Percentiles rank a stretch among this genome's conserved stretches.
Evolutionary conservation across 345 rosid genomes (phyloP).

Genomic region (Viola odorata): DNA sequence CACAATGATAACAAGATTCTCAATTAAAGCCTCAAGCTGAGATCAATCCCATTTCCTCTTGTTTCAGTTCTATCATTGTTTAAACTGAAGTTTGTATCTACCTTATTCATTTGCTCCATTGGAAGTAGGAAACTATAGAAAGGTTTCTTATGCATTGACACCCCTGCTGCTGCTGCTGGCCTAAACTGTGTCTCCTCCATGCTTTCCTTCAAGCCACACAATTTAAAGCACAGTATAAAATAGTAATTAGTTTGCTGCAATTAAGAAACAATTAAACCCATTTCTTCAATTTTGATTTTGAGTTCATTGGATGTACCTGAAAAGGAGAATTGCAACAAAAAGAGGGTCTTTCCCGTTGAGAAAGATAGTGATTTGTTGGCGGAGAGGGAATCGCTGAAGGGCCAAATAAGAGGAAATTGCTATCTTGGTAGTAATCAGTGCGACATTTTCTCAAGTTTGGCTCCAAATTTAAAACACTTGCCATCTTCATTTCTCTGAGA

Average conservation of each 20-base stretch:
- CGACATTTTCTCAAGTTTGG: slow-evolving; percentile 17
- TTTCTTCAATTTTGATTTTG: too few species aligned
- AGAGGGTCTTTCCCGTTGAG: slow-evolving; percentile 23
- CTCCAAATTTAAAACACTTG: slow-evolving; percentile 14
- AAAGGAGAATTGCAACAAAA: background rate
- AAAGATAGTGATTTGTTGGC: slow-evolving; percentile 3
- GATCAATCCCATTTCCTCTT: slow-evolving; percentile 46
- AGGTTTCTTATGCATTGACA: slow-evolving; percentile 21
- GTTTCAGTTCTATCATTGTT: slow-evolving; percentile 30
- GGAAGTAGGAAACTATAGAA: slow-evolving; percentile 38
- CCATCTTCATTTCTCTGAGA: slow-evolving; percentile 31
- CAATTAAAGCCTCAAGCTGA: slow-evolving; percentile 42
- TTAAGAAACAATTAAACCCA: too few species aligned
- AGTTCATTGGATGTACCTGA: too few species aligned
- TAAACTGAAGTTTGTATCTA: slow-evolving; percentile 30
- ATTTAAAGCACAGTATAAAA: too few species aligned
- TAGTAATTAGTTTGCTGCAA: too few species aligned
- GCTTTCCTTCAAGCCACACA: slow-evolving; percentile 32
- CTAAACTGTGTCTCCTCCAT: slow-evolving; percentile 15
- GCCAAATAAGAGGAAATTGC: slow-evolving; percentile 30
- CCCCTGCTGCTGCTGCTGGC: background rate
- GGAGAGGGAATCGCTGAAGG: slow-evolving; percentile 26
- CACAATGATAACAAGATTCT: background rate
- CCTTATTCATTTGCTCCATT: slow-evolving; percentile 22
- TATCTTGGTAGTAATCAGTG: slow-evolving; percentile 24